These are phyloP conservation scores for Dendrobium huoshanense DNA, from an alignment of 106 monocot genomes.

Conservation along the genomic window DNA sequence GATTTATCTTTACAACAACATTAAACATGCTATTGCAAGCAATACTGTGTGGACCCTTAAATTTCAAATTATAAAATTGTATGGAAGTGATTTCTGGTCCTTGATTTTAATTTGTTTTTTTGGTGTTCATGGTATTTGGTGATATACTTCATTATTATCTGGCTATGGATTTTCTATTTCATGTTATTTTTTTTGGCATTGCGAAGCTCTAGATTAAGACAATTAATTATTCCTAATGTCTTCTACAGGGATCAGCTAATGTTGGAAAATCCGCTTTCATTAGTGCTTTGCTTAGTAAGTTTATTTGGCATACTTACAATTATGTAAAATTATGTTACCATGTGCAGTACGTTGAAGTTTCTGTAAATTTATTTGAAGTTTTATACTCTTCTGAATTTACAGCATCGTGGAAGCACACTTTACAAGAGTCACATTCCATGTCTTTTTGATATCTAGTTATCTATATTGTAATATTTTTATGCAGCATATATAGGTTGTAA, in stretches of 20 bases:
- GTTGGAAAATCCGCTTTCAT: conserved; percentile 99
- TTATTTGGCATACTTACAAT: neutral
- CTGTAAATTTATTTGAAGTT: neutral
- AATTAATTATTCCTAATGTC: neutral
- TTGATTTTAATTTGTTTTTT: neutral
- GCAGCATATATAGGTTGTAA: neutral
- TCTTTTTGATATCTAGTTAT: neutral
- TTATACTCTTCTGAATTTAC: neutral
- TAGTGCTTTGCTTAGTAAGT: conserved; percentile 86
- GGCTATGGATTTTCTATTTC: neutral
- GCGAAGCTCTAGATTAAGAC: neutral
- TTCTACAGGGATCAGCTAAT: conserved; percentile 91
- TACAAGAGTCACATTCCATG: neutral
- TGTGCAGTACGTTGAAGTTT: neutral
- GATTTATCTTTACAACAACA: no score
- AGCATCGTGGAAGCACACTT: neutral
- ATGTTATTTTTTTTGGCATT: neutral
- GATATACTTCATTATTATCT: neutral
- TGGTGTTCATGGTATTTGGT: neutral
- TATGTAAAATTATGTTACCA: neutral
- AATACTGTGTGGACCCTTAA: neutral
- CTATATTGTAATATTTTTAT: neutral
- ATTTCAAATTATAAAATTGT: neutral
- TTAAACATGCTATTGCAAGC: neutral
- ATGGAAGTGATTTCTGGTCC: neutral